phyloP scores from a whole-genome alignment of 352 stramenopile genomes.

The Phytophthora multivora region DNA sequence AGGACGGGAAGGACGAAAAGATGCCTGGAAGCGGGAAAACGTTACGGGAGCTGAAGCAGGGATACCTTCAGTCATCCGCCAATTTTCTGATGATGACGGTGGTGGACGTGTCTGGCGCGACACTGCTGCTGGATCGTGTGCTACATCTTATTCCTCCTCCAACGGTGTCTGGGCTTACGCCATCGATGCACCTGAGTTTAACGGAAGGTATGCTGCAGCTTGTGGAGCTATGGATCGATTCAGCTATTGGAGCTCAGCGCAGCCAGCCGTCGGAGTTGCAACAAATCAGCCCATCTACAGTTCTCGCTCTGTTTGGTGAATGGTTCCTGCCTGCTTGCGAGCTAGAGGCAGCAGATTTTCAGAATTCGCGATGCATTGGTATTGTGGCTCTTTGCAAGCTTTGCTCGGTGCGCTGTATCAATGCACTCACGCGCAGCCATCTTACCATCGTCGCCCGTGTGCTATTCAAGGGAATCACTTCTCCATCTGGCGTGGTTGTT shows the following conservation, averaged over 20 bases:
- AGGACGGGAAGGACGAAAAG: constrained; percentile 45
- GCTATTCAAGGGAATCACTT: constrained; percentile 81
- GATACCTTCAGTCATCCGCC: constrained; percentile 73
- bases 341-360: constrained; percentile 64
- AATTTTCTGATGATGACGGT: constrained; percentile 76
- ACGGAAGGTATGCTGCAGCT: constrained; percentile 79
- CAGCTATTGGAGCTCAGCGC: constrained; percentile 69
- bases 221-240: constrained; percentile 82
- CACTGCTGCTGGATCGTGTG: constrained; percentile 77
- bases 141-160: constrained; percentile 77
- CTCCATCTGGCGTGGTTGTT: constrained; percentile 70
- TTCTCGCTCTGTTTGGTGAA: constrained; percentile 85
- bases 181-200: constrained; percentile 71
- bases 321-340: constrained; percentile 89
- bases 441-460: constrained; percentile 67
- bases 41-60: constrained; percentile 63
- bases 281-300: constrained; percentile 79
- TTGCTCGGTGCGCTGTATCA: constrained; percentile 70
- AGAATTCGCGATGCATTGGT: constrained; percentile 78
- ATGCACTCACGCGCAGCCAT: constrained; percentile 64
- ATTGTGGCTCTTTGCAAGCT: constrained; percentile 84
- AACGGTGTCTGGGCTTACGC: constrained; percentile 67
- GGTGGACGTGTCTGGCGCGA: constrained; percentile 61
- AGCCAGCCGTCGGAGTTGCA: constrained; percentile 58
- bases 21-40: constrained; percentile 34